These are phyloP conservation scores for Lodderomyces metapsilosis DNA, from an alignment of 1,139 yeast species.

Conservation along the genomic window DNA sequence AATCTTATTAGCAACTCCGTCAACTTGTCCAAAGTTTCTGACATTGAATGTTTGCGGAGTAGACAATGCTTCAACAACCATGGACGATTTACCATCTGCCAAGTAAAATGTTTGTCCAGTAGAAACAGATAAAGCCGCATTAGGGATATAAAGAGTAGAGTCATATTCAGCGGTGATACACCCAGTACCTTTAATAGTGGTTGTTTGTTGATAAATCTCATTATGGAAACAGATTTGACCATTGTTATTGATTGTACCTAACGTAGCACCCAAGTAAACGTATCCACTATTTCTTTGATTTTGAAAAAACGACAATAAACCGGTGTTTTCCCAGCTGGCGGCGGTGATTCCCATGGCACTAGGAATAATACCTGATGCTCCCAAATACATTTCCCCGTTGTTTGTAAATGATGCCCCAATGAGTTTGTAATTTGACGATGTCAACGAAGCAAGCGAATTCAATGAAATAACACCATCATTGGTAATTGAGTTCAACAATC, in stretches of 20 bases:
- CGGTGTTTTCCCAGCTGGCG: conserved; percentile 24
- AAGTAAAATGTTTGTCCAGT: conserved; percentile 24
- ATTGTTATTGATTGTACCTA: conserved; percentile 21
- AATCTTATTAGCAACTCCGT: conserved; percentile 28
- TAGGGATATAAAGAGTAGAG: conserved; percentile 23
- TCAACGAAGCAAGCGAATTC: conserved; percentile 19
- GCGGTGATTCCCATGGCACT: conserved; percentile 23
- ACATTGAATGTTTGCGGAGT: conserved; percentile 23
- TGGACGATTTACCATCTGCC: conserved; percentile 18
- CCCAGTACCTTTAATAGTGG: conserved; percentile 26
- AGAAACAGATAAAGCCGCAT: conserved; percentile 17
- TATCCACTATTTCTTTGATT: conserved; percentile 19
- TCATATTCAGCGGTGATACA: conserved; percentile 25
- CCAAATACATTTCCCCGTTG: conserved; percentile 29
- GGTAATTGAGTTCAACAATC: conserved; percentile 15
- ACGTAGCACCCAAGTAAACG: conserved; percentile 21
- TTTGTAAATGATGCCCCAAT: conserved; percentile 23
- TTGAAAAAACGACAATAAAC: conserved; percentile 25
- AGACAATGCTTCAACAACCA: conserved; percentile 22
- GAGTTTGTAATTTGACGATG: conserved; percentile 21
- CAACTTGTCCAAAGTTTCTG: conserved; percentile 26
- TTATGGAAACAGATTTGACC: conserved; percentile 32
- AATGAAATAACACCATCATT: conserved; percentile 26
- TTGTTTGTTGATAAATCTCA: conserved; percentile 23
- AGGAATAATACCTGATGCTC: conserved; percentile 21